Evolutionary conservation across 2,329 filamentous ascomycete genomes (phyloP), one percentile per base, ranked within the genome.

Genomic region (Pseudovirgaria hyperparasitica): DNA sequence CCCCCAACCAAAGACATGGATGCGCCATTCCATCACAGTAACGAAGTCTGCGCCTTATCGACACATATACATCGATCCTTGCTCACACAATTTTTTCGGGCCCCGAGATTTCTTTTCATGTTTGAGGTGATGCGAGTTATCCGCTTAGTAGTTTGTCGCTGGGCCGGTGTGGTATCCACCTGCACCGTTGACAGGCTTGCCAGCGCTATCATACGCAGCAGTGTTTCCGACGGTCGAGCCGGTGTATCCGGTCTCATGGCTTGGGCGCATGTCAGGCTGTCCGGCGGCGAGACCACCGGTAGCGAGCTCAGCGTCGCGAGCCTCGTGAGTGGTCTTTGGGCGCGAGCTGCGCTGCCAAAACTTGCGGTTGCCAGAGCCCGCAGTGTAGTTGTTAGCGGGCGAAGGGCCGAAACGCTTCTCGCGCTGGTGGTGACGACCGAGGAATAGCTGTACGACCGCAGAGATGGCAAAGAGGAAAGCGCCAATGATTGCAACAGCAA

Each of bases 381-480:
- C 62, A 16, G 76, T 81, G 59, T 84, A 84, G 54, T 71, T 63
- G 58, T 78, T 79, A 36, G 58, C 52, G 13, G 75, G 74, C 25
- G 63, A 62, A 19, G 74, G 76, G 9, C 77, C 76, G 48, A 69
- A 80, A 28, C 71, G 70, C 61, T 79, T 81, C 57, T 82, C 76
- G 43, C 74, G 76, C 57, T 74, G 72, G 62, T 80, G 77, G 52
- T 81, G 65, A 33, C 75, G 72, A 41, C 70, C 69, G 23, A 87
- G 68, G 26, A 67, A 62, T 26, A 82, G 37, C 45, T 87, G 80
- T 36, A 79, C 62, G 31, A 75, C 48, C 27, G 80, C 72, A 26
- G 80, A 82, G 45, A 82, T 46, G 42, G 82, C 47, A 65, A 87
- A 90, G 55, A 87, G 74, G 58, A 81, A 52, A 74, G 80, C 73